Evolutionary conservation across 2,329 filamentous ascomycete genomes (phyloP).

Genomic region (Cytospora schulzeri): DNA sequence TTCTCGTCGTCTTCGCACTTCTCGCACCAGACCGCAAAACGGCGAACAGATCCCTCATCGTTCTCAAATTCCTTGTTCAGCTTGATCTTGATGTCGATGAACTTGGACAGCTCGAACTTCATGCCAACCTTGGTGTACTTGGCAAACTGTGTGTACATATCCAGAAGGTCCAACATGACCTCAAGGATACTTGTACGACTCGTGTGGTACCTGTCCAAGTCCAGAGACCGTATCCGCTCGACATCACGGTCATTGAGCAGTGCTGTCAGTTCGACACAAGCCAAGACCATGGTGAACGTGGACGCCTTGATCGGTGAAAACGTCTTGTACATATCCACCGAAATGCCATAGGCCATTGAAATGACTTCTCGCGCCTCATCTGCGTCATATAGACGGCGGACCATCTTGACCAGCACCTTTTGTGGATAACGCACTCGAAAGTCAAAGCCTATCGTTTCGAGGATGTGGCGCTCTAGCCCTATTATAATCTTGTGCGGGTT

Average conservation of each 20-base stretch:
- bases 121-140: constrained; percentile 73
- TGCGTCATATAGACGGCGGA: constrained; percentile 55
- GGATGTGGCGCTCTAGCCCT: constrained; percentile 86
- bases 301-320: constrained; percentile 90
- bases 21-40: constrained; percentile 62
- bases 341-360: constrained; percentile 75
- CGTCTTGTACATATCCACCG: constrained; percentile 88
- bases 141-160: constrained; percentile 87
- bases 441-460: constrained; percentile 92
- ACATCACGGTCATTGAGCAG: constrained; percentile 63
- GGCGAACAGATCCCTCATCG: constrained; percentile 58
- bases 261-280: constrained; percentile 77
- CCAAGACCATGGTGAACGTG: constrained; percentile 81
- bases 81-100: constrained; percentile 83
- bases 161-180: constrained; percentile 85
- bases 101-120: constrained; percentile 71
- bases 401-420: constrained; percentile 79
- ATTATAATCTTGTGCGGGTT: constrained; percentile 78
- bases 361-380: constrained; percentile 60
- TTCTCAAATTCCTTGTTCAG: constrained; percentile 80
- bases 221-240: constrained; percentile 52
- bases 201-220: constrained; percentile 50
- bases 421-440: constrained; percentile 89
- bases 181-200: constrained; percentile 61
- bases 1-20: constrained; percentile 48